Conservation (phyloP, 495 filamentous ascomycete genomes). For the Trichocladium uniseriatum region DNA sequence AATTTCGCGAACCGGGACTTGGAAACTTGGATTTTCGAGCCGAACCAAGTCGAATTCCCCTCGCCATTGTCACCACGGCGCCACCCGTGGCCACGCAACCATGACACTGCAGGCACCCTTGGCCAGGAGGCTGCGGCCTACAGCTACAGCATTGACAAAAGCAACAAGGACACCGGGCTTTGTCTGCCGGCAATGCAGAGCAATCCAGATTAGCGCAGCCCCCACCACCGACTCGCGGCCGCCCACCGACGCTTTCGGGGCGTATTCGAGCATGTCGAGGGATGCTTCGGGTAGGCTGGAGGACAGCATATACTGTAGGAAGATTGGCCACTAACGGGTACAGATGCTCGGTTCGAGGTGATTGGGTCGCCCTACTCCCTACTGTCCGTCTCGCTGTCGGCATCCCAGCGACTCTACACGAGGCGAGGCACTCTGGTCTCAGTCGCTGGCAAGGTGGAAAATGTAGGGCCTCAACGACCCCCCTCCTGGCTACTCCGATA, state of each 20-base stretch:
- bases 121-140: constrained; percentile 13
- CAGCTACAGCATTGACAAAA: constrained; percentile 7
- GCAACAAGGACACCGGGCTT: constrained; percentile 14
- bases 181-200: constrained; percentile 40
- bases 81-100: constrained; percentile 7
- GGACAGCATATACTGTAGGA: too few species aligned
- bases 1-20: background rate
- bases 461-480: constrained; percentile 43
- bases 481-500: background rate
- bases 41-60: background rate
- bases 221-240: constrained; percentile 42
- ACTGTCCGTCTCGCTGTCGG: constrained; percentile 82
- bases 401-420: constrained; percentile 87
- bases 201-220: constrained; percentile 46
- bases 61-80: constrained; percentile 1
- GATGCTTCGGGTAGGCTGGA: constrained; percentile 33
- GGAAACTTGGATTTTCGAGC: background rate
- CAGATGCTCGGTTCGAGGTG: constrained; percentile 92
- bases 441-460: constrained; percentile 79
- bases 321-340: too few species aligned
- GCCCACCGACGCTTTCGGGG: constrained; percentile 37
- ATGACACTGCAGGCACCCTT: constrained; percentile 26
- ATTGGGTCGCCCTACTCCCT: constrained; percentile 82
- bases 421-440: constrained; percentile 83
- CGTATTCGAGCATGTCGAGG: constrained; percentile 21